Base-by-base conservation (phyloP, 2,329 filamentous ascomycete genomes). In the Nemania diffusa region DNA sequence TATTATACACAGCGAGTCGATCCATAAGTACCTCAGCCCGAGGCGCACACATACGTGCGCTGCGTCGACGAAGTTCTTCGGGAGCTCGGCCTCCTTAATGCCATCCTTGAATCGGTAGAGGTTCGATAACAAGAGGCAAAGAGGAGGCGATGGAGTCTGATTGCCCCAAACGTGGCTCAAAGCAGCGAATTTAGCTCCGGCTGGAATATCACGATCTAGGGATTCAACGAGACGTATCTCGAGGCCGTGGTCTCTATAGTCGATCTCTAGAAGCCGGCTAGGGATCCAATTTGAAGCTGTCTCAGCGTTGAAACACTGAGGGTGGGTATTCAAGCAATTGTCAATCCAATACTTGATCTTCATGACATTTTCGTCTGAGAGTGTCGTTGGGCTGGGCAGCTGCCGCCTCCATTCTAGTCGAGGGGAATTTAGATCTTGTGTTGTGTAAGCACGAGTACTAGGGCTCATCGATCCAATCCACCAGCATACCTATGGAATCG, bases 101-200 rank as follows among this genome's bases (percentile, higher is more conserved):
- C 55, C 24, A 20, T 65, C 40, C 26, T 59, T 62, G 11, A 70
- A 20, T 20, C 58, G 48, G 5, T 22, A 2, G 3, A 65, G 52
- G n/a, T 71, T 70, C 9, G 60, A 52, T 42, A 22, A 57, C 7
- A 67, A 17, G 8, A 68, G 62, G 8, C 68, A 61, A 34, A 70
- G 55, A 13, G 69, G 67, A 52, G 59, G 62, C 20, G 50, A 63
- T 26, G 34, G 3, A 46, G 34, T 59, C 15, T 51, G n/a, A 59
- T 69, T 42, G 26, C 68, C 68, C 68, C 69, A 71, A 53, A 71
- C 66, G 50, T 70, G 69, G 48, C 69, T 71, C 26, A 71, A 56
- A 13, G 68, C 69, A 26, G 63, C 65, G 22, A 68, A 71, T 27
- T 37, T 64, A 8, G 27, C 59, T 5, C 48, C 34, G 24, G 8